phyloP scores from a whole-genome alignment of 2,329 filamentous ascomycete genomes.

The Neonectria faginata region DNA sequence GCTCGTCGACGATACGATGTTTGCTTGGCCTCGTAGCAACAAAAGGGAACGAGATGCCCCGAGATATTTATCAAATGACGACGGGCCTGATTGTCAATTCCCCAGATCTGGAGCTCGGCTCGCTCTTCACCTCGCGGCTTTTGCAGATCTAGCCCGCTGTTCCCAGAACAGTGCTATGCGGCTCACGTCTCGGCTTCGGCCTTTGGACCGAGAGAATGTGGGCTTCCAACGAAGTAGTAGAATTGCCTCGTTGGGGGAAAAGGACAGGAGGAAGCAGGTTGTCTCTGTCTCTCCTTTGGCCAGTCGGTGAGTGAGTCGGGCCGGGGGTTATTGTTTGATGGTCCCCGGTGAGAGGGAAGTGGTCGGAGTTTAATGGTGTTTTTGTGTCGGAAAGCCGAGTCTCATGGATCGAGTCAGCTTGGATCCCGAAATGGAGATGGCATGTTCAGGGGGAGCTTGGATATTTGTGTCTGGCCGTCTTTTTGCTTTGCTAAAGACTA shows the following conservation, averaged over 20 bases:
- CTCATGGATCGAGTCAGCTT: not conserved
- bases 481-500: not conserved
- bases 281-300: not conserved
- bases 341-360: not conserved
- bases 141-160: not conserved
- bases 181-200: not conserved
- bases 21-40: not conserved
- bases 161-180: too few relatives aligned
- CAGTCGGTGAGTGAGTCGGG: not conserved
- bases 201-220: not conserved
- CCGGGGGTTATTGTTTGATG: not conserved
- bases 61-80: constrained; percentile 21
- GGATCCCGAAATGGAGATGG: not conserved
- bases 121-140: not conserved
- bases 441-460: not conserved
- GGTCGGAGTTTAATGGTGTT: constrained; percentile 5
- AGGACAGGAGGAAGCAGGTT: too few relatives aligned
- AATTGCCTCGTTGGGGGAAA: not conserved
- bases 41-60: not conserved
- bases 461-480: not conserved
- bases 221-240: not conserved
- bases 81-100: not conserved
- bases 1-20: not conserved
- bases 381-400: constrained; percentile 12
- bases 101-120: constrained; percentile 10